phyloP scores from a whole-genome alignment of 768 basidiomycete genomes.

The Hygrocybe coccinea region DNA sequence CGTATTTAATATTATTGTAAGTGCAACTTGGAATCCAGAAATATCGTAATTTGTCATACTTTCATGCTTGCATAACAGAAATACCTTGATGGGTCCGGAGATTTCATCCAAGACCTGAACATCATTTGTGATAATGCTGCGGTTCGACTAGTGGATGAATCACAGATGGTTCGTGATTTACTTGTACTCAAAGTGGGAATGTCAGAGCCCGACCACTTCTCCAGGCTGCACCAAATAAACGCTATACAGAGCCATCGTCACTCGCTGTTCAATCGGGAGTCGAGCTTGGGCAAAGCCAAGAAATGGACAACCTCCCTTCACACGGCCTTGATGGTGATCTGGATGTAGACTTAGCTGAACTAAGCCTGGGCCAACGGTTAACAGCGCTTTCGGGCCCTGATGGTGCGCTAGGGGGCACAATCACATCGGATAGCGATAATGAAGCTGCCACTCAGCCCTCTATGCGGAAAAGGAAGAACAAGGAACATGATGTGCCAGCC shows the following conservation, averaged over 20 bases:
- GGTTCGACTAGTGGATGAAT: constrained; percentile 17
- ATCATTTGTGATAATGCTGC: constrained; percentile 36
- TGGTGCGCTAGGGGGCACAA: constrained; percentile 24
- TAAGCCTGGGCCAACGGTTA: constrained; percentile 86
- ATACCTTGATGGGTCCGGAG: constrained; percentile 50
- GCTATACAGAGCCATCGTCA: constrained; percentile 61
- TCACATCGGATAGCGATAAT: constrained; percentile 43
- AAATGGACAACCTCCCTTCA: constrained; percentile 46
- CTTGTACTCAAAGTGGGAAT: neutral
- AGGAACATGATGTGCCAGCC: constrained; percentile 55
- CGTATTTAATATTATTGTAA: constrained; percentile 55
- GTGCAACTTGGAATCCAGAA: constrained; percentile 16
- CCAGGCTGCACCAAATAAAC: constrained; percentile 49
- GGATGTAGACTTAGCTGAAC: constrained; percentile 82
- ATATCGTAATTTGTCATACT: neutral
- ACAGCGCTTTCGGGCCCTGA: constrained; percentile 61
- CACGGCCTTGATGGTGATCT: constrained; percentile 62
- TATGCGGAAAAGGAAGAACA: constrained; percentile 30
- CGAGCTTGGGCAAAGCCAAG: constrained; percentile 56
- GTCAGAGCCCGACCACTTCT: neutral
- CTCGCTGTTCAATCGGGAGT: constrained; percentile 64
- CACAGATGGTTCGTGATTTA: constrained; percentile 17
- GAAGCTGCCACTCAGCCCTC: constrained; percentile 21
- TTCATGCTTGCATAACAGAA: constrained; percentile 30
- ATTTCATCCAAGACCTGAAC: constrained; percentile 48